A percentile compares a stretch with the other conserved stretches of the same genome.
Conservation (phyloP, 306 rosid species). For the Gastrolobium villosum region DNA sequence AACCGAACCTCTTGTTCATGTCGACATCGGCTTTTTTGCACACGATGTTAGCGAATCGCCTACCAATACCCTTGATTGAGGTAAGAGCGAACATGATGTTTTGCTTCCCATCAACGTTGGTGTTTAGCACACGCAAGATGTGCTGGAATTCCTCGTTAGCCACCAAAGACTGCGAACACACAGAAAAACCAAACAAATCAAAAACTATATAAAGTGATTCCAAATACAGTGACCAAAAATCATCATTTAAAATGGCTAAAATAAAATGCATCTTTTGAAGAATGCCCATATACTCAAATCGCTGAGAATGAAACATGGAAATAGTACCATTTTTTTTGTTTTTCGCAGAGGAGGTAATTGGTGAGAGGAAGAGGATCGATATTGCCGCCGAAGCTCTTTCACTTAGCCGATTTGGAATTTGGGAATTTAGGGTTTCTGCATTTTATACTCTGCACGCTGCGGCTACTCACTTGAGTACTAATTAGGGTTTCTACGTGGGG, state of each 20-base stretch:
- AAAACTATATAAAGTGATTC: not conserved
- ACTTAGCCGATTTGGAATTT: not conserved
- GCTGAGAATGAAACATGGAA: not conserved
- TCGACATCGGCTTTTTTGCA: slow-evolving; percentile 36
- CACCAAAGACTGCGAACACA: slow-evolving; percentile 38
- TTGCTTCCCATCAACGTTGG: slow-evolving; percentile 57
- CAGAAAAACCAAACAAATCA: not conserved
- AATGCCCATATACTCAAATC: not conserved
- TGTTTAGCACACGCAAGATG: slow-evolving; percentile 55
- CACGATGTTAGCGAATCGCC: slow-evolving; percentile 13
- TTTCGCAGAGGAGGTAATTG: not conserved
- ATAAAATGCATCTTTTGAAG: not conserved
- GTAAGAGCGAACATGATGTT: slow-evolving; percentile 33
- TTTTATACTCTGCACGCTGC: not conserved
- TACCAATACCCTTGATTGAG: slow-evolving; percentile 32
- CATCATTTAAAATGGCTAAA: not conserved
- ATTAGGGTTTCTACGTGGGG: not conserved
- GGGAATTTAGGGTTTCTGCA: not conserved
- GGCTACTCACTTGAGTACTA: not conserved
- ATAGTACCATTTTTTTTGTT: slow-evolving; percentile 26
- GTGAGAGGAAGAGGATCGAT: not conserved
- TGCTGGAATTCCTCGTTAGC: slow-evolving; percentile 57
- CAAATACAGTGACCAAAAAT: not conserved
- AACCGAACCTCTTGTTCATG: slow-evolving; percentile 21
- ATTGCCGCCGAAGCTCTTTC: slow-evolving; percentile 14